A percentile compares a stretch with the other conserved stretches of the same genome.
These are phyloP conservation scores for Blastocystis sp. DNA, from an alignment of 352 stramenopile genomes.

Conservation along the genomic window DNA sequence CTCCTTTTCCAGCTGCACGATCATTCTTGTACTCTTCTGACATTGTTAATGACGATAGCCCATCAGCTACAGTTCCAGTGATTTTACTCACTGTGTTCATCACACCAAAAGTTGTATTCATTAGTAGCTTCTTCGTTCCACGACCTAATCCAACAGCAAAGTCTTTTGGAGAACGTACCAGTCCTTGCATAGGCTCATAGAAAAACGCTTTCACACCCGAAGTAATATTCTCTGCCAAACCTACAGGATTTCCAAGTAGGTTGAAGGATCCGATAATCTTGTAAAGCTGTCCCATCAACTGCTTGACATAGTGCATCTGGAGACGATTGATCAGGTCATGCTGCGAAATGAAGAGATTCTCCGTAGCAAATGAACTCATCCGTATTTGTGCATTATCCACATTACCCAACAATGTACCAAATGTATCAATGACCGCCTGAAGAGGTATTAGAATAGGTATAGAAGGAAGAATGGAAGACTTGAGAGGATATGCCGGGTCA, in stretches of 20 bases:
- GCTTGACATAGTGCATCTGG: conserved; percentile 4
- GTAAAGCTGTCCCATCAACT: conserved; percentile 55
- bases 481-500: conserved; percentile 18
- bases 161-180: conserved; percentile 78
- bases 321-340: not conserved
- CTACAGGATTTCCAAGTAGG: conserved; percentile 80
- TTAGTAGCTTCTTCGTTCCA: conserved; percentile 79
- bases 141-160: conserved; percentile 81
- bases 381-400: conserved; percentile 37
- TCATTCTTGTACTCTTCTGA: conserved; percentile 79
- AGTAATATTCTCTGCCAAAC: conserved; percentile 77
- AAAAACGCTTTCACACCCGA: conserved; percentile 82
- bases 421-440: conserved; percentile 26
- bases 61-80: conserved; percentile 81
- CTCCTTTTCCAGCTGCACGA: conserved; percentile 78
- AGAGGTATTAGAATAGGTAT: conserved; percentile 22
- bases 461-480: not conserved
- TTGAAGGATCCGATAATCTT: conserved; percentile 69
- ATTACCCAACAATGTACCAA: not conserved
- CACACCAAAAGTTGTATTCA: conserved; percentile 81
- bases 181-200: conserved; percentile 79
- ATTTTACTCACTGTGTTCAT: conserved; percentile 86
- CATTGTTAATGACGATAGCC: conserved; percentile 79
- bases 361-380: not conserved
- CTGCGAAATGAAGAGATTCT: conserved; percentile 3